Conservation (phyloP, 768 basidiomycete genomes). For the Zangia roseola region DNA sequence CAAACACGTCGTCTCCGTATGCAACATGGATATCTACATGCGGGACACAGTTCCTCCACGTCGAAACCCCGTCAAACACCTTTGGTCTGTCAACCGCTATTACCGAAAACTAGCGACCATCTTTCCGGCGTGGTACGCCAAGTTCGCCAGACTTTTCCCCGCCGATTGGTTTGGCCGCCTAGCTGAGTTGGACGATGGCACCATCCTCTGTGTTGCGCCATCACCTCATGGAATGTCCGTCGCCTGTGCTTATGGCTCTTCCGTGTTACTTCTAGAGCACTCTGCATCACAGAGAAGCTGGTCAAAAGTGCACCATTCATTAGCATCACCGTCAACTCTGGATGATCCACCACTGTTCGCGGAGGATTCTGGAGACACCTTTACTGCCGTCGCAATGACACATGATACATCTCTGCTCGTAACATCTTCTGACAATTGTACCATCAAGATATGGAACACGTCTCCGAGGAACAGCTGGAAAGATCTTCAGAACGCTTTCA, state of each 20-base stretch:
- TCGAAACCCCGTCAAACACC: slow-evolving; percentile 6
- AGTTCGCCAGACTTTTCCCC: slow-evolving; percentile 7
- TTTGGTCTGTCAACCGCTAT: slow-evolving; percentile 16
- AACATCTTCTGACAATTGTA: slow-evolving; percentile 5
- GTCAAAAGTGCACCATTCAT: slow-evolving; percentile 6
- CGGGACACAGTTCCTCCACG: slow-evolving; percentile 8
- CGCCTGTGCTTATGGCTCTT: neutral
- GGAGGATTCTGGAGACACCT: neutral
- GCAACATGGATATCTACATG: slow-evolving; percentile 12
- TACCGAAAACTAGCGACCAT: slow-evolving; percentile 2
- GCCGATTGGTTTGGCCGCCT: slow-evolving; percentile 3
- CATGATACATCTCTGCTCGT: slow-evolving; percentile 8
- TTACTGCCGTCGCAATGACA: slow-evolving; percentile 9
- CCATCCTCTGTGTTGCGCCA: neutral
- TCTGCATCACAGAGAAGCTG: neutral
- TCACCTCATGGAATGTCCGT: slow-evolving; percentile 11
- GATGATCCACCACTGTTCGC: slow-evolving; percentile 7
- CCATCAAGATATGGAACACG: slow-evolving; percentile 15
- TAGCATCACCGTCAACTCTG: slow-evolving; percentile 2
- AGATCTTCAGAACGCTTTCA: neutral
- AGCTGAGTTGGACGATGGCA: slow-evolving; percentile 8
- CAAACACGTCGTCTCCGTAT: slow-evolving; percentile 11
- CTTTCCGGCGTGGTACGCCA: slow-evolving; percentile 18
- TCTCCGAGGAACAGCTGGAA: slow-evolving; percentile 8
- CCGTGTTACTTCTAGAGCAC: slow-evolving; percentile 3